Evolutionary conservation across 140 eudicot species (phyloP), one percentile per base, ranked within the genome.

Genomic region (Erigeron philadelphicus): DNA sequence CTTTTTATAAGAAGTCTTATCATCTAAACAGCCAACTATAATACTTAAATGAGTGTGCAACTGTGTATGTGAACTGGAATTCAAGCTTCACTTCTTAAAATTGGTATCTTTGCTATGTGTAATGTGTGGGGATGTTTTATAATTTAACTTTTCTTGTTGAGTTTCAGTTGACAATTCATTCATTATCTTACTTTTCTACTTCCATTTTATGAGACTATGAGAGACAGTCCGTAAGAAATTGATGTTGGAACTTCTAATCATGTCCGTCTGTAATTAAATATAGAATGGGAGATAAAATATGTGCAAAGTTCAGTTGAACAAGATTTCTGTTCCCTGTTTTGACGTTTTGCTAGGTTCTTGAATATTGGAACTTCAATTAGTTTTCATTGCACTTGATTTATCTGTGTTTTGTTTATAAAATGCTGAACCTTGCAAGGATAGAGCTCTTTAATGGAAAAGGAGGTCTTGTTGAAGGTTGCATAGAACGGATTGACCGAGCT

Each of bases 391-490:
- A 46, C 54, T 52, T 67, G 67, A 49, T 56, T 74, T 43, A 55
- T 71, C 44, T 74, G 43, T 40, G 58, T 13, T 46, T 56, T 66
- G 18, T 58, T 78, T 13, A 43, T 72, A 64, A 56, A 41, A 45
- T 48, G 25, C 38, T 57, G 45, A 55, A 82, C 54, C 45, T 56
- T 83, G 80, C 74, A 83, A 89, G 96, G 96, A 80, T 93, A 86
- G 95, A 89, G 85, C 96, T 93, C 48, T 89, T 89, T 72, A 79
- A 93, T 86, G 96, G 98, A 54, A 89, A 86, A 84, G 96, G 96
- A 61, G 83, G 98, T 73, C 50, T 93, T 40, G 84, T 89, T 49
- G 85, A 86, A 77, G 98, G 96, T 41, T 78, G 72, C 72, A 93
- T 89, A 61, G 81, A 84, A 74, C 82, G 64, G 15, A 76, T 88